Evolutionary conservation across 2,329 filamentous ascomycete species (phyloP).

Genomic region (Atkinsonella hypoxylon): DNA sequence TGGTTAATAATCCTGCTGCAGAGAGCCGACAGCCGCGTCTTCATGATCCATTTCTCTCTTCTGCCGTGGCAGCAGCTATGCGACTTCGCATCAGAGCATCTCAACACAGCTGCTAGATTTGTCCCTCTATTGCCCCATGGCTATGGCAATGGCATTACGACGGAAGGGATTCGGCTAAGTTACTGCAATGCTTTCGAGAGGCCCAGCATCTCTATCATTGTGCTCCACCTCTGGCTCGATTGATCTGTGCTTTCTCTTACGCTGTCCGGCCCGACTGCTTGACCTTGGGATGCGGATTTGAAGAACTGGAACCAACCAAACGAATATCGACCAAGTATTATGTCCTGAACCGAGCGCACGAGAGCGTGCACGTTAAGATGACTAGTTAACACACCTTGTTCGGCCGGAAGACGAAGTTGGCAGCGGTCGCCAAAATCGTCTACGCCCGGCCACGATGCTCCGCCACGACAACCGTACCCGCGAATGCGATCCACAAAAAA

Average conservation of each 20-base stretch:
- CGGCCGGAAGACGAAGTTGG: not conserved
- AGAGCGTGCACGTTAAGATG: not conserved
- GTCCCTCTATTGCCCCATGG: not conserved
- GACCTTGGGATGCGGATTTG: not conserved
- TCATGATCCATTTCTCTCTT: not conserved
- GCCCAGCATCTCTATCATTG: not conserved
- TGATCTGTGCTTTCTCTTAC: not conserved
- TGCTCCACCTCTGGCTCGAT: not conserved
- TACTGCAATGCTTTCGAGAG: not conserved
- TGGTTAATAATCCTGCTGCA: not conserved
- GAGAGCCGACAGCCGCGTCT: not conserved
- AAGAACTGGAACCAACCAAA: no score
- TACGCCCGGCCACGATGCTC: not conserved
- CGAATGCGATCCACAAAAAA: not conserved
- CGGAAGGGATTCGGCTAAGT: not conserved
- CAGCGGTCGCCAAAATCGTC: not conserved
- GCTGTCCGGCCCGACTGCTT: not conserved
- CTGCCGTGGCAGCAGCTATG: not conserved
- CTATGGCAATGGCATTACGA: not conserved
- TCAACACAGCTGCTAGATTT: not conserved
- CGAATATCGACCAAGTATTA: no score
- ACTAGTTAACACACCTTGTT: not conserved
- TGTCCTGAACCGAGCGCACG: no score
- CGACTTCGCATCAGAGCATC: not conserved
- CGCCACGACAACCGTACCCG: not conserved